A percentile compares a stretch with the other conserved stretches of the same genome.
phyloP scores from a whole-genome alignment of 2,329 filamentous ascomycete species.

The Fusarium agapanthi region DNA sequence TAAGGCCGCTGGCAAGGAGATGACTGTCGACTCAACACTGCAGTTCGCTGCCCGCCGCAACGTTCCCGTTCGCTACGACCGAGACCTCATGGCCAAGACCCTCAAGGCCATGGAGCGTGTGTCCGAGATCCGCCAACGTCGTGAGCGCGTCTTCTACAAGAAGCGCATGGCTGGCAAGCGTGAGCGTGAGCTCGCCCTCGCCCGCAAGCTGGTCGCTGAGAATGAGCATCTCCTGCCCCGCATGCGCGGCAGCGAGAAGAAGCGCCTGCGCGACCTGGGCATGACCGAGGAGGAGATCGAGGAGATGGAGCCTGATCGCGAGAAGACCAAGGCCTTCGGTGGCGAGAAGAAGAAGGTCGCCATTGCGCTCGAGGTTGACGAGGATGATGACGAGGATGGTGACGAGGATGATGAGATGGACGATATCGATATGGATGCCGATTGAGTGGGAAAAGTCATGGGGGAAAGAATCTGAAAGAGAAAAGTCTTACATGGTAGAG shows the following conservation, averaged over 20 bases:
- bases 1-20: slow-evolving; percentile 78
- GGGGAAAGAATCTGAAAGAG: not conserved
- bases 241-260: slow-evolving; percentile 70
- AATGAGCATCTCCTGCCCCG: slow-evolving; percentile 91
- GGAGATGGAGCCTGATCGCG: slow-evolving; percentile 55
- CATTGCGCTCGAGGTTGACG: slow-evolving; percentile 47
- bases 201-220: slow-evolving; percentile 88
- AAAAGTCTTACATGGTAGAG: slow-evolving; percentile 20
- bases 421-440: slow-evolving; percentile 47
- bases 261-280: slow-evolving; percentile 63
- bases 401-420: slow-evolving; percentile 46
- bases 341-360: slow-evolving; percentile 53
- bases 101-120: slow-evolving; percentile 93
- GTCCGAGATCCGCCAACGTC: slow-evolving; percentile 80
- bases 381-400: slow-evolving; percentile 40
- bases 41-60: slow-evolving; percentile 94
- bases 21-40: slow-evolving; percentile 94
- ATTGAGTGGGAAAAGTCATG: slow-evolving; percentile 7
- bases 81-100: slow-evolving; percentile 86
- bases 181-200: slow-evolving; percentile 78
- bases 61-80: slow-evolving; percentile 94
- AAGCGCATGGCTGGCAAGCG: slow-evolving; percentile 91
- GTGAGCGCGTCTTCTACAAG: slow-evolving; percentile 94
- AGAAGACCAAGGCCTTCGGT: slow-evolving; percentile 53
- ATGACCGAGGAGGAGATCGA: slow-evolving; percentile 58